Evolutionary conservation across 306 rosid genomes (phyloP), one percentile per base, ranked within the genome.

Genomic region (Cicer judaicum): DNA sequence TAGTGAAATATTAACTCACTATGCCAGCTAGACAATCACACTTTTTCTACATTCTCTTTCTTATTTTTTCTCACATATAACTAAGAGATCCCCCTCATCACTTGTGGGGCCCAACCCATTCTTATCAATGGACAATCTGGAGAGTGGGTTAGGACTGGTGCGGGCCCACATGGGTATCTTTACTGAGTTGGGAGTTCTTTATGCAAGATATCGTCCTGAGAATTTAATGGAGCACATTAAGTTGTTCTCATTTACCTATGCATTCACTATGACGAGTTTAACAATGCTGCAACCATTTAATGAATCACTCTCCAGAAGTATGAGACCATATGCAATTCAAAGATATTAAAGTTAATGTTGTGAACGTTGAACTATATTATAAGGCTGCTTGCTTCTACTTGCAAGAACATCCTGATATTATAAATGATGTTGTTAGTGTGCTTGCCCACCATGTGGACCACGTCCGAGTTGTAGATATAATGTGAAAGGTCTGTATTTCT

Each of bases 281-380:
- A 91, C 60, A 89, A 89, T 86, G 97, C 97, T 72, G 97, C 93
- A 61, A 85, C 91, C 13, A 92, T 91, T 62, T 89, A 70, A 92
- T 92, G 97, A 92, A 92, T 78, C 97, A 92, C 69, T 88, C 96
- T 76, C 97, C 90, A 2, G 97, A 89, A 84, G 96, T 93, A 52
- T 92, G 97, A 96, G 97, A 92, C 73, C 96, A 92, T 88, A 88
- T 92, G 96, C 97, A 89, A 79, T 92, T 92, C 78, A 92, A 92
- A 78, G 91, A 86, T 68, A 82, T 92, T 69, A 73, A 88, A 7
- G 93, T 88, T 60, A 89, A 92, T 73, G 97, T 89, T 85, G 93
- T 91, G 19, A 88, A 83, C 64, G 93, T 89, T 68, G 97, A 92
- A 84, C 84, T 92, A 10, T 92, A 89, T 72, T 92, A 92, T 7